Base-by-base conservation (phyloP, 495 filamentous ascomycete genomes). In the Penicillium silybi region DNA sequence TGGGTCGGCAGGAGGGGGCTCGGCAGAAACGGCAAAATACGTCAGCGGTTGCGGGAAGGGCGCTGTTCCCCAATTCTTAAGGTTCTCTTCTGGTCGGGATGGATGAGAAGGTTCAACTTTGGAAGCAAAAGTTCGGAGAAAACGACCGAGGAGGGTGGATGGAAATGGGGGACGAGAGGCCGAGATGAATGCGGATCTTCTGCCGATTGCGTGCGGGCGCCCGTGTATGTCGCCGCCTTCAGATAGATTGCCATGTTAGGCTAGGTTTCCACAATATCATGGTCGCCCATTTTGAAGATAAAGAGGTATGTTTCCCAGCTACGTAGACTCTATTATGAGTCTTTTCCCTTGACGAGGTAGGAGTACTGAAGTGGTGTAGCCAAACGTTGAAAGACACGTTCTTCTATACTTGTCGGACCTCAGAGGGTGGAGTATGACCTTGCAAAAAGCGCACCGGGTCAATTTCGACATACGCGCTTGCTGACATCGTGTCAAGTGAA, bases 41-140 rank as follows among this genome's bases (percentile, higher is more conserved):
- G 50, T 54, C 50, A 57, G 45, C 42, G 29, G 29, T 8, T 1
- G 5, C 26, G 46, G 50, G 42, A 47, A 46, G 23, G 23, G 35
- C 32, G 23, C 8, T 8, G 8, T 42, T 42, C 16, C n/a, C 20
- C 13, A 18, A 29, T 17, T 25, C 17, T n/a, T n/a, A n/a, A 17
- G 10, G 47, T 27, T 20, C 37, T 41, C 32, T 37, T 20, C 40
- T 23, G 37, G 26, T 7, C 18, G 23, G n/a, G n/a, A n/a, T 44
- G 23, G 25, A 15, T 2, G 8, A 32, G 29, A 32, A 32, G 10
- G 4, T 32, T 32, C 29, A 32, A 32, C 10, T 3, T 32, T 11
- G 29, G 11, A 32, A 32, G 10, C 4, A 13, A 3, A 32, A 29
- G 26, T 29, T 23, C 34, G 34, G 10, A 19, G 38, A 41, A 41